These are phyloP conservation scores for Heliosperma pusillum DNA, from an alignment of 148 eudicot species.

Conservation along the genomic window DNA sequence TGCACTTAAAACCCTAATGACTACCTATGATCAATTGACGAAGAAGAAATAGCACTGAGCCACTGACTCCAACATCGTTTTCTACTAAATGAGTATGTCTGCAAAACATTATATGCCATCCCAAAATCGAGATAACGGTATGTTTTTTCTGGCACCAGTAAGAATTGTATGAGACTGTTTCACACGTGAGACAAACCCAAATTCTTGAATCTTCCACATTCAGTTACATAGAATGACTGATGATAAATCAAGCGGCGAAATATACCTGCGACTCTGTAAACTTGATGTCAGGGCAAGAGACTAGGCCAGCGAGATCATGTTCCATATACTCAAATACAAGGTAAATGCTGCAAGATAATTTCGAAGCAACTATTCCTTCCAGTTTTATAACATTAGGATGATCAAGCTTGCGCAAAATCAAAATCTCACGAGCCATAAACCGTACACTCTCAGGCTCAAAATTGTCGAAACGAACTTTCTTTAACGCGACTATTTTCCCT, in stretches of 20 bases:
- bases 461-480: conserved; percentile 88
- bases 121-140: background rate
- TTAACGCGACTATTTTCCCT: conserved; percentile 82
- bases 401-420: conserved; percentile 78
- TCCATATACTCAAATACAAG: conserved; percentile 96
- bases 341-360: conserved; percentile 77
- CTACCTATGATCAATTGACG: background rate
- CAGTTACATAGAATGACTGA: background rate
- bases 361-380: conserved; percentile 78
- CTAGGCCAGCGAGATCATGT: conserved; percentile 78
- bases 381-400: conserved; percentile 84
- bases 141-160: background rate
- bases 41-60: background rate
- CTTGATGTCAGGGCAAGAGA: conserved; percentile 73
- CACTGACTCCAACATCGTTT: background rate
- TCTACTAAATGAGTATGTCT: background rate
- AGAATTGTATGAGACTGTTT: background rate
- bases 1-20: background rate
- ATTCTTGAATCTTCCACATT: background rate
- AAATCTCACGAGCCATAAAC: conserved; percentile 88
- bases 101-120: background rate
- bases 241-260: conserved; percentile 4
- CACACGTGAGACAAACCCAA: no score
- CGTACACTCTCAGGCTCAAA: conserved; percentile 91
- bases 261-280: conserved; percentile 83